phyloP scores from a whole-genome alignment of 345 rosid genomes.

The Gossypium herbaceum region DNA sequence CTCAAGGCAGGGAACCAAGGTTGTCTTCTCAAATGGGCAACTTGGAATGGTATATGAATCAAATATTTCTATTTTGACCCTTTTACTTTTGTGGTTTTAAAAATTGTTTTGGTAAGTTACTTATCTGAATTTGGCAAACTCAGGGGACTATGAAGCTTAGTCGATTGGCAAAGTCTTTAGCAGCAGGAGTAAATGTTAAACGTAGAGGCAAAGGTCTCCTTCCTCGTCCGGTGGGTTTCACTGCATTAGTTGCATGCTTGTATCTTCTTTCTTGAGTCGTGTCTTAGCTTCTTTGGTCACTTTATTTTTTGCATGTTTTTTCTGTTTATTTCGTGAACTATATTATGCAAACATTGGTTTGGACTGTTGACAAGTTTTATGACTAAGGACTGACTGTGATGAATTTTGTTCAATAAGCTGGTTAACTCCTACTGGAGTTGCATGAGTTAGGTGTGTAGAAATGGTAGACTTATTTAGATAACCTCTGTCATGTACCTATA shows the following conservation, averaged over 20 bases:
- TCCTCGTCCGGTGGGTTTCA: constrained; percentile 65
- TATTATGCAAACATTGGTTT: background rate
- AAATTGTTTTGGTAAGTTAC: constrained; percentile 4
- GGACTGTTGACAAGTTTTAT: background rate
- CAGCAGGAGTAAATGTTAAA: constrained; percentile 68
- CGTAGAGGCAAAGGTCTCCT: constrained; percentile 84
- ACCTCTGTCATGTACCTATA: background rate
- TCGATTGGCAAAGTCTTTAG: constrained; percentile 69
- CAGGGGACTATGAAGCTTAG: constrained; percentile 84
- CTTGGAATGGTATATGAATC: constrained; percentile 60
- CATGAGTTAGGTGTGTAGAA: background rate
- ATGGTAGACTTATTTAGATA: background rate
- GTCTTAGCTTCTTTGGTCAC: background rate
- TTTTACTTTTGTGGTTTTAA: background rate
- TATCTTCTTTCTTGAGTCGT: background rate
- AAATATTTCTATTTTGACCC: background rate
- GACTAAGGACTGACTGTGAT: background rate
- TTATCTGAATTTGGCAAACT: constrained; percentile 18
- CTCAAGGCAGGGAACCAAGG: constrained; percentile 69
- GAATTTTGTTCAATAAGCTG: background rate
- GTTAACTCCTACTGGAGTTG: background rate
- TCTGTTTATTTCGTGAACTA: background rate
- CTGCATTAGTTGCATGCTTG: background rate
- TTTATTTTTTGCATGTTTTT: background rate
- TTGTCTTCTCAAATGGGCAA: constrained; percentile 74